A percentile compares a stretch with the other conserved stretches of the same genome.
phyloP scores from a whole-genome alignment of 805 yeast species.

The Zygoascus ofunaensis region DNA sequence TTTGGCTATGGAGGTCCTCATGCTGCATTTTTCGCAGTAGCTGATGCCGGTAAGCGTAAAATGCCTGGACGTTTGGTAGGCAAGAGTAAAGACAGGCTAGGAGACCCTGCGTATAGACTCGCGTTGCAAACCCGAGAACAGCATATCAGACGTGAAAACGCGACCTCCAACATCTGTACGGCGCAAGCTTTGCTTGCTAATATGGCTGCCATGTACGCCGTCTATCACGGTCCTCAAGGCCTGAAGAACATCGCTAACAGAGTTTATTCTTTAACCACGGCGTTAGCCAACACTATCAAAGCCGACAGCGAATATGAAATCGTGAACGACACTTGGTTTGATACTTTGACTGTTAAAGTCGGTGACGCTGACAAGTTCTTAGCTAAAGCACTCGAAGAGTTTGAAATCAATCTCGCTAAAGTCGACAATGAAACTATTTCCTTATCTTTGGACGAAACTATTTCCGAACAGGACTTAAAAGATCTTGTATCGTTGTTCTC shows the following conservation, averaged over 20 bases:
- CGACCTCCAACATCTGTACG: conserved; percentile 95
- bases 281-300: conserved; percentile 56
- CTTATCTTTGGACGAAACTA: conserved; percentile 87
- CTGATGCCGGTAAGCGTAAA: conserved; percentile 72
- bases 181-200: conserved; percentile 96
- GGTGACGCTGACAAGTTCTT: conserved; percentile 51
- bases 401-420: conserved; percentile 69
- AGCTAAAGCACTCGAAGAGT: conserved; percentile 45
- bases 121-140: conserved; percentile 98
- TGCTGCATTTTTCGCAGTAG: conserved; percentile 92
- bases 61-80: conserved; percentile 97
- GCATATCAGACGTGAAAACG: conserved; percentile 94
- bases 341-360: conserved; percentile 62
- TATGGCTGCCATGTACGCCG: conserved; percentile 91
- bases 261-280: conserved; percentile 61
- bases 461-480: conserved; percentile 50
- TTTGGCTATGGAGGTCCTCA: conserved; percentile 98
- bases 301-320: conserved; percentile 38
- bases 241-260: conserved; percentile 67
- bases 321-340: conserved; percentile 64
- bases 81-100: conserved; percentile 82
- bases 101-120: conserved; percentile 78
- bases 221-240: conserved; percentile 91
- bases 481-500: conserved; percentile 56
- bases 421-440: conserved; percentile 55